These are phyloP conservation scores for Paramecium bursaria DNA, from an alignment of 73 alveolate genomes.

Conservation along the genomic window DNA sequence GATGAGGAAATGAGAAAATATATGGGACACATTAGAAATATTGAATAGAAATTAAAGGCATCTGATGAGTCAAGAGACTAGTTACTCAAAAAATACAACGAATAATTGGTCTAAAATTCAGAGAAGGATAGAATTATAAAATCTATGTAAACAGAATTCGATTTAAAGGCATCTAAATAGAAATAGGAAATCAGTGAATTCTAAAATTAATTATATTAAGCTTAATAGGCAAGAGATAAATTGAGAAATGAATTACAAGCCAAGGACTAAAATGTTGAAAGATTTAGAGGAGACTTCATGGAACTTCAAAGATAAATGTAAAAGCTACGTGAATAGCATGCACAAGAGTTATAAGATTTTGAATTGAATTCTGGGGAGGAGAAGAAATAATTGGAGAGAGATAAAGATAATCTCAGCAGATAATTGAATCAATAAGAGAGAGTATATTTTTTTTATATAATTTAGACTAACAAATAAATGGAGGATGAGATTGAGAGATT, in stretches of 20 bases:
- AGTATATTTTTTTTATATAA: neutral
- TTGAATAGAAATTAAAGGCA: conserved; percentile 51
- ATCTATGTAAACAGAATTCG: conserved; percentile 36
- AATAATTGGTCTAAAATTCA: neutral
- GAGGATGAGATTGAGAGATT: conserved; percentile 41
- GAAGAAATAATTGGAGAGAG: neutral
- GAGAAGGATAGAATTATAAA: conserved; percentile 44
- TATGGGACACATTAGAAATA: conserved; percentile 40
- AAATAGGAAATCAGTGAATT: conserved; percentile 50
- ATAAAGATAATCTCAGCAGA: conserved; percentile 3
- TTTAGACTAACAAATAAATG: conserved; percentile 39
- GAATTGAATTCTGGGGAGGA: neutral
- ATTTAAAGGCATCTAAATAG: neutral
- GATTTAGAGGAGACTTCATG: neutral
- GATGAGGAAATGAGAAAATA: conserved; percentile 63
- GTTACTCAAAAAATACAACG: neutral
- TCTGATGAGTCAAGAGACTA: conserved; percentile 33
- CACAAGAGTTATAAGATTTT: neutral
- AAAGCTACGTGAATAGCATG: neutral
- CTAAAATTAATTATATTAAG: conserved; percentile 4
- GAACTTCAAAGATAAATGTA: neutral
- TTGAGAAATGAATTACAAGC: conserved; percentile 45
- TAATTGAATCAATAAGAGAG: conserved; percentile 15
- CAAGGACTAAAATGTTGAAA: conserved; percentile 21
- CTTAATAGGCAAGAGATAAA: conserved; percentile 40